A percentile compares a stretch with the other conserved stretches of the same genome.
These are phyloP conservation scores for Scenedesmus sp. DNA, from an alignment of 163 green algal genomes.

Conservation along the genomic window DNA sequence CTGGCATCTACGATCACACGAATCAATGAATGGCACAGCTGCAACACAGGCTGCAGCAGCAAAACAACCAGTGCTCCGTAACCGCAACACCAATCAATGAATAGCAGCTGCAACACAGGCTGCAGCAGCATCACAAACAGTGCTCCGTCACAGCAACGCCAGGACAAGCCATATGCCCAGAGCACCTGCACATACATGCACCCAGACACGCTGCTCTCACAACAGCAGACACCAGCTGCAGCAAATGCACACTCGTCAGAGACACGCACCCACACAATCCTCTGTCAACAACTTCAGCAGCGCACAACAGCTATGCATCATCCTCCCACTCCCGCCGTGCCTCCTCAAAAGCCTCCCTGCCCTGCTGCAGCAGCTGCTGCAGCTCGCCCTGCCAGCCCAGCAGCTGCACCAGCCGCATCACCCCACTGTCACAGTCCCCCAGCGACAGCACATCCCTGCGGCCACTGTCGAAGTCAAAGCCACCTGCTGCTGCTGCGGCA, in stretches of 20 bases:
- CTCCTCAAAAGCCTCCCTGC: constrained; percentile 4
- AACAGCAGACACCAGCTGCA: not conserved
- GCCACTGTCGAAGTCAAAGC: constrained; percentile 71
- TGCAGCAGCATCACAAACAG: too few species aligned
- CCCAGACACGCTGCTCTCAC: not conserved
- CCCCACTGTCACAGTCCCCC: constrained; percentile 79
- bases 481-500: constrained; percentile 47
- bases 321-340: constrained; percentile 2
- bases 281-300: not conserved
- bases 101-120: too few species aligned
- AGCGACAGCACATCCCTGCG: constrained; percentile 74
- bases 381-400: constrained; percentile 78
- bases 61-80: too few species aligned
- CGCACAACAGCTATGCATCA: not conserved
- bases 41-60: too few species aligned
- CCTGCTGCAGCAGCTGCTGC: constrained; percentile 1
- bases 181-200: not conserved
- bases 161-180: too few species aligned
- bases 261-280: not conserved
- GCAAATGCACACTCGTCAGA: not conserved
- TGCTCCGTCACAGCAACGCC: too few species aligned
- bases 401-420: constrained; percentile 62
- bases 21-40: too few species aligned
- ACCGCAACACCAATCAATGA: too few species aligned
- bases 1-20: too few species aligned